Evolutionary conservation across 2,329 filamentous ascomycete species (phyloP).

Genomic region (Triangularia setosa): DNA sequence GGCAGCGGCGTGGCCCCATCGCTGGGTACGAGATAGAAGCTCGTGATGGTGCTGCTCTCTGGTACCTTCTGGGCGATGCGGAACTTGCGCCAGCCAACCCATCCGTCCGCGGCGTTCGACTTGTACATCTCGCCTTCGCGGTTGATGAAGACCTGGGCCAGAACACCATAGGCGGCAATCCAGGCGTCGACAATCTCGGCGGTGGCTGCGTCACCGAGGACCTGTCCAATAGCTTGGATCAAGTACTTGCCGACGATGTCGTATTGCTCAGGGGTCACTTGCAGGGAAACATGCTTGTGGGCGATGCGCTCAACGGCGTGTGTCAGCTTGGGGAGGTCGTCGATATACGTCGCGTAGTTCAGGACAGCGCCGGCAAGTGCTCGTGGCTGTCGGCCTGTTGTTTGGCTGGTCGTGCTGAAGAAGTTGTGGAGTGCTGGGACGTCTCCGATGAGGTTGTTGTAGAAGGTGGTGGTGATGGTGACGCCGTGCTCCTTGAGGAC

Average conservation of each 20-base stretch:
- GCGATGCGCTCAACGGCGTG: slow-evolving; percentile 55
- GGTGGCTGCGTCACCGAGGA: slow-evolving; percentile 64
- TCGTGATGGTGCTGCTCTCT: slow-evolving; percentile 65
- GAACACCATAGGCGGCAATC: slow-evolving; percentile 67
- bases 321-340: slow-evolving; percentile 52
- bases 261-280: slow-evolving; percentile 66
- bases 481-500: slow-evolving; percentile 65
- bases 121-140: slow-evolving; percentile 62
- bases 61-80: slow-evolving; percentile 59
- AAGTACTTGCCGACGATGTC: slow-evolving; percentile 66
- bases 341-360: slow-evolving; percentile 68
- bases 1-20: slow-evolving; percentile 57
- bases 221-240: slow-evolving; percentile 61
- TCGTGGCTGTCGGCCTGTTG: slow-evolving; percentile 56
- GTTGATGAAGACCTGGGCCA: slow-evolving; percentile 67
- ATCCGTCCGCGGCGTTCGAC: slow-evolving; percentile 46
- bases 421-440: slow-evolving; percentile 64
- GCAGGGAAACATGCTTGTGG: slow-evolving; percentile 70
- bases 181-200: slow-evolving; percentile 64
- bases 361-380: slow-evolving; percentile 63
- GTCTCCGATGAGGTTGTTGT: slow-evolving; percentile 61
- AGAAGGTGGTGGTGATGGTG: slow-evolving; percentile 66
- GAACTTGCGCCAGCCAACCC: slow-evolving; percentile 67
- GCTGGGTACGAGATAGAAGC: slow-evolving; percentile 63
- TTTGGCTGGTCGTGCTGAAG: slow-evolving; percentile 66